These are phyloP conservation scores for Pythium sukuiense DNA, from an alignment of 352 stramenopile genomes.

Conservation along the genomic window DNA sequence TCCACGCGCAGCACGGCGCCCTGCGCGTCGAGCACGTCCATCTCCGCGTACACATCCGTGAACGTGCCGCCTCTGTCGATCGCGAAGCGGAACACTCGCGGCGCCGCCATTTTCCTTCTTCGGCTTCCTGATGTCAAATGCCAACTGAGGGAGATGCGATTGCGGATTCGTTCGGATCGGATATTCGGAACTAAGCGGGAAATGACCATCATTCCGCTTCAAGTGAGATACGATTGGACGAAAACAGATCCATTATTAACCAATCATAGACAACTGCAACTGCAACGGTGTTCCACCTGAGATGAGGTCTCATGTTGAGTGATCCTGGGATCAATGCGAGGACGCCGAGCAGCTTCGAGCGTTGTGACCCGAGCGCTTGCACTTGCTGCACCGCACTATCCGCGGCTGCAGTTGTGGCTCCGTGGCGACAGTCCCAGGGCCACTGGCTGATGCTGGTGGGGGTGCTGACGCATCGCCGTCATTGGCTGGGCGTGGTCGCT, in stretches of 20 bases:
- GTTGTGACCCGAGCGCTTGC: constrained; percentile 48
- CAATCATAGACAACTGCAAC: constrained; percentile 10
- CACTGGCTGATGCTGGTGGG: neutral
- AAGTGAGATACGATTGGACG: constrained; percentile 25
- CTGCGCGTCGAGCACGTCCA: constrained; percentile 75
- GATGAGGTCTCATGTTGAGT: too few species aligned
- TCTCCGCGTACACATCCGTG: constrained; percentile 96
- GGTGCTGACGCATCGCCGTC: neutral
- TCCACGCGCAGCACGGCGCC: constrained; percentile 48
- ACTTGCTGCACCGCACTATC: constrained; percentile 48
- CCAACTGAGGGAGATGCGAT: constrained; percentile 2
- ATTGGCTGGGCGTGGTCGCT: neutral
- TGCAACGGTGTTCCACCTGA: too few species aligned
- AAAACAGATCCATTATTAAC: constrained; percentile 16
- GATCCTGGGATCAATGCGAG: neutral
- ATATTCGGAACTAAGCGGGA: too few species aligned
- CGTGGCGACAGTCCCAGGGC: neutral
- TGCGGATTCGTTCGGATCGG: constrained; percentile 11
- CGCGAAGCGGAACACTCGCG: constrained; percentile 91
- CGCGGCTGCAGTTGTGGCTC: constrained; percentile 8
- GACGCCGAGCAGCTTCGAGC: constrained; percentile 39
- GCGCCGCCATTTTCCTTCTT: constrained; percentile 9
- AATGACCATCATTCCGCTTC: constrained; percentile 30
- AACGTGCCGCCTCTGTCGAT: constrained; percentile 98
- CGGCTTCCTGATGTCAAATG: neutral